A percentile compares a stretch with the other conserved stretches of the same genome.
Evolutionary conservation across 176 grass and related monocot species (phyloP).

Genomic region (Ananas comosus): DNA sequence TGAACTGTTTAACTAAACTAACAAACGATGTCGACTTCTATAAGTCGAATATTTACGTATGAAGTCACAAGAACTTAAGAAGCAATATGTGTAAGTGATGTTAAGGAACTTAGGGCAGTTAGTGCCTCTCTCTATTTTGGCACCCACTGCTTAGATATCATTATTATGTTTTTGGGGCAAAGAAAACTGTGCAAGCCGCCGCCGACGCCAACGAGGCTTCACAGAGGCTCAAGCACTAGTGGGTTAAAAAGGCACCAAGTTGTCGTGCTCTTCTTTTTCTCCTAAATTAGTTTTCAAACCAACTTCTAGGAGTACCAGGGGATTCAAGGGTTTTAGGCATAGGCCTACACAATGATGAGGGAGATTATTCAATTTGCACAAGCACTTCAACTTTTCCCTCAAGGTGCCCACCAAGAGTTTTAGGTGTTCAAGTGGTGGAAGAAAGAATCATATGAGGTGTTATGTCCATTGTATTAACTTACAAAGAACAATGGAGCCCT

Average conservation of each 20-base stretch:
- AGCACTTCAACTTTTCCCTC: slow-evolving; percentile 21
- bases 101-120: too few species aligned
- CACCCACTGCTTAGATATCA: not conserved
- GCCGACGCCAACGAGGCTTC: slow-evolving; percentile 26
- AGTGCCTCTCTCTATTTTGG: too few species aligned
- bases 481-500: slow-evolving; percentile 26
- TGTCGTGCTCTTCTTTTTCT: not conserved
- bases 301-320: not conserved
- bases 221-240: slow-evolving; percentile 5
- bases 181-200: not conserved
- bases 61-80: too few species aligned
- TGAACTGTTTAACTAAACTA: not conserved
- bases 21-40: not conserved
- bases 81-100: too few species aligned
- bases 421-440: slow-evolving; percentile 24
- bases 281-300: not conserved
- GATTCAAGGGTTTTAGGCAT: not conserved
- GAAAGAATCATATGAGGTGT: slow-evolving; percentile 70
- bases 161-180: not conserved
- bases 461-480: slow-evolving; percentile 27
- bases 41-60: not conserved
- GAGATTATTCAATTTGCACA: slow-evolving; percentile 21
- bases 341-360: slow-evolving; percentile 32
- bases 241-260: not conserved
- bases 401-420: not conserved